Base-by-base conservation (phyloP, 768 basidiomycete genomes). In the Mrakia gelida region DNA sequence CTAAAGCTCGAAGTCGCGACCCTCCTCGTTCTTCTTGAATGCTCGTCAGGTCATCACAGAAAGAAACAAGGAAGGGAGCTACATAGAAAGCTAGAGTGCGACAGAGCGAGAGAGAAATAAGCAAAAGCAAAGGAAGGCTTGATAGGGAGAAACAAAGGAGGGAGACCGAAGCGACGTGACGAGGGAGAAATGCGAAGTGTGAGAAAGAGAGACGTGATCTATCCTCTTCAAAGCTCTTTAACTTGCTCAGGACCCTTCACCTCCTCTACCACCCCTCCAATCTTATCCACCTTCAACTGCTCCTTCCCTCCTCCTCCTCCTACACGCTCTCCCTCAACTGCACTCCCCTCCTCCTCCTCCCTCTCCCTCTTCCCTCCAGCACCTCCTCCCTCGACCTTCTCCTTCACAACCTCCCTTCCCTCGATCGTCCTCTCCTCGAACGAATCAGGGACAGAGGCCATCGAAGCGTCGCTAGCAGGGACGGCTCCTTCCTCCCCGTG, bases 351-450 rank as follows among this genome's bases (percentile, higher is more conserved):
- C 38, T 41, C 67, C 38, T n/a, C 67, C 41, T 70, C 67, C 26
- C 38, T 18, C 67, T 34, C 26, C 32, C 32, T n/a, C 38, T 41
- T 70, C 34, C 10, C 67, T 6, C 67, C 67, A n/a, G 9, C 41
- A 34, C 26, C 8, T 26, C 45, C 23, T 52, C 49, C 49, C 52
- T 49, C 34, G 3, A 43, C 56, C 56, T 73, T 73, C 71, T 73
- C 71, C 32, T 54, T 9, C 71, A 30, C 45, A 11, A 54, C 71
- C 34, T 73, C 45, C 34, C 56, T 30, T 18, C 56, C 71, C 45
- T 52, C 23, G 16, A 73, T 21, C n/a, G 49, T 73, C 71, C 56
- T 73, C 38, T 59, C 71, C 45, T 73, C 71, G 15, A 45, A 5
- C 56, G 32, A 28, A 52, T 23, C 28, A 59, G 70, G 11, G 21